These are phyloP conservation scores for Atkinsonella texensis DNA, from an alignment of 2,329 filamentous ascomycete species.

Conservation along the genomic window DNA sequence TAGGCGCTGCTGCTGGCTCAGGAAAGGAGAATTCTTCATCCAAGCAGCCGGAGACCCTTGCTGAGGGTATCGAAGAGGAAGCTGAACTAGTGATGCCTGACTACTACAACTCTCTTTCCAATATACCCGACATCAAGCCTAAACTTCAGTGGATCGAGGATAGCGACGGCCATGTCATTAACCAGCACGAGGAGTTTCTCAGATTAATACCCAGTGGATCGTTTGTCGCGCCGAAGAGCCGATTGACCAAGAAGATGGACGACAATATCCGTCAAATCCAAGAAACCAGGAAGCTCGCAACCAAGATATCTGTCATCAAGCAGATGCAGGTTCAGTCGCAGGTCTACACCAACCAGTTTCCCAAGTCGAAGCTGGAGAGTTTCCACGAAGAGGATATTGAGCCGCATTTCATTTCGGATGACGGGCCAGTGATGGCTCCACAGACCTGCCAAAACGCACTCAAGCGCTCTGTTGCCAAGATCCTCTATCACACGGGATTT, in stretches of 20 bases:
- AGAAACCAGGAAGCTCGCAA: conserved; percentile 88
- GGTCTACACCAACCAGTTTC: conserved; percentile 96
- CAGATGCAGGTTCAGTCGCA: conserved; percentile 99
- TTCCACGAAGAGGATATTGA: conserved; percentile 81
- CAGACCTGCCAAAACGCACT: conserved; percentile 73
- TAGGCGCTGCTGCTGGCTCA: conserved; percentile 26
- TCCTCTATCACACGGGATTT: conserved; percentile 93
- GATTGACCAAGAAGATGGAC: conserved; percentile 68
- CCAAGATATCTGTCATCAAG: conserved; percentile 95
- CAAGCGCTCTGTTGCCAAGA: conserved; percentile 82
- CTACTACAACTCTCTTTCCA: conserved; percentile 82
- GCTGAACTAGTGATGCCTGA: conserved; percentile 78
- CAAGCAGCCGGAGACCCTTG: conserved; percentile 59
- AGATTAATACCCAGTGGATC: conserved; percentile 61
- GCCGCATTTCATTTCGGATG: conserved; percentile 79
- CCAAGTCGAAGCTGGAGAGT: conserved; percentile 84
- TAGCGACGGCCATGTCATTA: conserved; percentile 75
- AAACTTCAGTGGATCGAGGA: conserved; percentile 84
- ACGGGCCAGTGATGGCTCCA: conserved; percentile 76
- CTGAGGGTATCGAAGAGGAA: conserved; percentile 88
- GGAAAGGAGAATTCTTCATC: conserved; percentile 33
- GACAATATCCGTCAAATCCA: conserved; percentile 91
- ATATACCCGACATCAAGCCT: conserved; percentile 71
- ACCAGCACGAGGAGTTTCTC: conserved; percentile 76
- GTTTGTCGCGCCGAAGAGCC: conserved; percentile 65